Conservation (phyloP, 78 protist species). For the Planoprotostelium fungivorum region DNA sequence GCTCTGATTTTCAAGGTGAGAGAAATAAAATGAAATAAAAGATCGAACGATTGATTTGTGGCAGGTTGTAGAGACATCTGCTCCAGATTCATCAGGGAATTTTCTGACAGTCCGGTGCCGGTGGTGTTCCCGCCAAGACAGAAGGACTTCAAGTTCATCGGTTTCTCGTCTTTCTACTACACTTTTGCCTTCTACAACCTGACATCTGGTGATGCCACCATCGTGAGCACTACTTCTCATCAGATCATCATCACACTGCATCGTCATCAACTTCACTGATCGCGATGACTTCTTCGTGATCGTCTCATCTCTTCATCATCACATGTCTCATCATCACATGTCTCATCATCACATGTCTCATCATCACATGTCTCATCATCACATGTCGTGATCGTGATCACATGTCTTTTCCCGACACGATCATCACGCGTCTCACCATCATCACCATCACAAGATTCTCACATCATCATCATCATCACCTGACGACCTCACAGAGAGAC, state of each 20-base stretch:
- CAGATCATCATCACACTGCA: not conserved
- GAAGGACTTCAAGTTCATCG: not conserved
- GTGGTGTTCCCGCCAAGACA: not conserved
- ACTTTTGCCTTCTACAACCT: not conserved
- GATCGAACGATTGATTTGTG: too few relatives aligned
- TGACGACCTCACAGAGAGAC: not conserved
- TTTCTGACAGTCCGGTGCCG: not conserved
- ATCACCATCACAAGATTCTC: too few relatives aligned
- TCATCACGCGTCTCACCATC: too few relatives aligned
- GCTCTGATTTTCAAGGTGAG: not conserved
- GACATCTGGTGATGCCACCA: not conserved
- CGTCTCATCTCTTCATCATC: too few relatives aligned
- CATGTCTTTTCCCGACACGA: too few relatives aligned
- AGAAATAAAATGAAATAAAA: too few relatives aligned
- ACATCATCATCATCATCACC: too few relatives aligned
- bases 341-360: too few relatives aligned
- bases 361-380: not conserved
- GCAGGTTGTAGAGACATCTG: not conserved
- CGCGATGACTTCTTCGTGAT: too few relatives aligned
- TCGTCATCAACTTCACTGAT: too few relatives aligned
- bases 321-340: too few relatives aligned
- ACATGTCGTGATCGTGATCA: too few relatives aligned
- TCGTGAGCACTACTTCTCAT: not conserved
- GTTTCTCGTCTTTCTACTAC: not conserved
- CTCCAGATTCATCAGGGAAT: not conserved